Evolutionary conservation across 225 moss, liverwort and hornwort species (phyloP), one percentile per base, ranked within the genome.

Genomic region (Climacium dendroides): DNA sequence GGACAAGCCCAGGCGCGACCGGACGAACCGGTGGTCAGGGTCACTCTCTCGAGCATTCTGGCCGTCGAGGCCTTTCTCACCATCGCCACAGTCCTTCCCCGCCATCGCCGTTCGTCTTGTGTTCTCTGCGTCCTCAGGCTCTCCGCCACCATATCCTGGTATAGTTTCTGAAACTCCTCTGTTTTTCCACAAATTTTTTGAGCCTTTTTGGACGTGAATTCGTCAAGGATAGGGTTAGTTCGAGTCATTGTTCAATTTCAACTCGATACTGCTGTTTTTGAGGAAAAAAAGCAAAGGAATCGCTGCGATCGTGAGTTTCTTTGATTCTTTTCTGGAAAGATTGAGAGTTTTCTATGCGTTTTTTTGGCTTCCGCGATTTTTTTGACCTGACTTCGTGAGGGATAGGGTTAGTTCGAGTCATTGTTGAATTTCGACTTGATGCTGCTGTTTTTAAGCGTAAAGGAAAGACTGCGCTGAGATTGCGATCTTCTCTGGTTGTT

Each of bases 161-260:
- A 83, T 5, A 29, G 19, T 50, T 45, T 37, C 18, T 19, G 10
- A 62, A 53, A 70, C 23, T 50, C 35, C 30, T 88, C 63, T 32
- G 26, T 64, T 26, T 55, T 75, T 28, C 7, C 35, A 6, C 39
- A 8, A 53, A 6, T 14, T 34, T 74, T 78, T 70, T n/a, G 34
- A 60, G 50, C 53, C 54, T 30, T 47, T 86, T 74, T 71, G 34
- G 41, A 58, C 50, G 34, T 71, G 69, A 88, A 89, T 89, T 72
- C 52, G 45, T 78, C 48, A 20, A 39, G 71, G 81, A 77, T 89
- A 87, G 91, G 91, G 85, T 78, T 70, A 69, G 88, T 85, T 87
- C 39, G 57, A 29, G 48, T 37, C 47, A 26, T 58, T 71, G 16
- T 61, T 62, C 59, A 55, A 58, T 82, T 81, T 82, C 26, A 75